Percentiles rank a stretch among this genome's conserved stretches.
These are phyloP conservation scores for Karstenula rhodostoma DNA, from an alignment of 2,329 filamentous ascomycete genomes.

Conservation along the genomic window DNA sequence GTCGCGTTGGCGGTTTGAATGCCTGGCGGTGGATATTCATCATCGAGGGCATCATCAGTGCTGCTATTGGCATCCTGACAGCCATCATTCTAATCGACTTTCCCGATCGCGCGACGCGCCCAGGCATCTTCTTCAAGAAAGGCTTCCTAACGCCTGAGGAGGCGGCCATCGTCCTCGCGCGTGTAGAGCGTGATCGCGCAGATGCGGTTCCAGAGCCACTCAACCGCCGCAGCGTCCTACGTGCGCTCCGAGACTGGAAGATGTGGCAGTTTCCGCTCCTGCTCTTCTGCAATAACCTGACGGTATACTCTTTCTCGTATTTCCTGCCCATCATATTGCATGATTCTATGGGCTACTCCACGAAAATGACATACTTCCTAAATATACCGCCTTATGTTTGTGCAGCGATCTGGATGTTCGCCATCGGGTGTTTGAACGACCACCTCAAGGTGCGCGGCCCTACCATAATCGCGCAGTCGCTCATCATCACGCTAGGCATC, in stretches of 20 bases:
- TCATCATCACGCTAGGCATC: conserved; percentile 16
- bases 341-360: conserved; percentile 39
- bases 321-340: conserved; percentile 42
- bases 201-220: conserved; percentile 41
- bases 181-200: conserved; percentile 36
- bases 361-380: conserved; percentile 35
- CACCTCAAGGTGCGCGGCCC: conserved; percentile 19
- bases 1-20: conserved; percentile 1
- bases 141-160: conserved; percentile 37
- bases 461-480: conserved; percentile 13
- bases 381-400: conserved; percentile 40
- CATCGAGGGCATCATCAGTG: conserved; percentile 18
- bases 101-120: conserved; percentile 17
- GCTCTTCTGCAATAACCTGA: conserved; percentile 30
- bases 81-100: conserved; percentile 22
- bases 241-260: conserved; percentile 25
- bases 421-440: conserved; percentile 19
- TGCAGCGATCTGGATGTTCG: conserved; percentile 30
- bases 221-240: conserved; percentile 30
- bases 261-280: conserved; percentile 26
- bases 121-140: conserved; percentile 26
- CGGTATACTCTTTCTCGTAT: conserved; percentile 41
- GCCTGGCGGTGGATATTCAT: conserved; percentile 20
- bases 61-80: conserved; percentile 18
- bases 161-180: conserved; percentile 37